Percentiles rank a stretch among this genome's conserved stretches.
Conservation (phyloP, 2,329 filamentous ascomycete genomes). For the Scorias spongiosa region DNA sequence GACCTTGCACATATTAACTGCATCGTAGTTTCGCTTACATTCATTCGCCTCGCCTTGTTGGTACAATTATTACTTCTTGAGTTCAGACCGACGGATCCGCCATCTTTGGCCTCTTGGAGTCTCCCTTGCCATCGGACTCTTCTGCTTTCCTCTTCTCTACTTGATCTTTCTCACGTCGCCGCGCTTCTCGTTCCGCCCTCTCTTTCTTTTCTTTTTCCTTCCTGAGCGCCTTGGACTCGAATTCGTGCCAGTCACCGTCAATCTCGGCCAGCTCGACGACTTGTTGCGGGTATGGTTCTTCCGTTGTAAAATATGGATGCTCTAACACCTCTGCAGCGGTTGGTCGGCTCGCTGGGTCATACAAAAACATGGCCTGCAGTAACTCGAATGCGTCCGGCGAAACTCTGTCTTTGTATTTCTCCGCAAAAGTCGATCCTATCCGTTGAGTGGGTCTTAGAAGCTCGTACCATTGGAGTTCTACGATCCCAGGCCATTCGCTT, state of each 20-base stretch:
- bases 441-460: slow-evolving; percentile 66
- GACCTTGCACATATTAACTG: too few relatives aligned
- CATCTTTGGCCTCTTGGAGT: slow-evolving; percentile 13
- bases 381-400: slow-evolving; percentile 72
- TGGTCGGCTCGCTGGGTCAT: slow-evolving; percentile 72
- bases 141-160: slow-evolving; percentile 19
- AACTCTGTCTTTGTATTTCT: slow-evolving; percentile 65
- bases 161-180: slow-evolving; percentile 29
- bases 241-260: slow-evolving; percentile 95
- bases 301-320: slow-evolving; percentile 75
- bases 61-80: not conserved
- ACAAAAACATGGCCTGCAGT: slow-evolving; percentile 70
- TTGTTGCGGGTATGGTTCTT: slow-evolving; percentile 63
- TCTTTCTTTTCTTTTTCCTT: slow-evolving; percentile 69
- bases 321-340: slow-evolving; percentile 69
- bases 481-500: slow-evolving; percentile 71
- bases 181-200: slow-evolving; percentile 42
- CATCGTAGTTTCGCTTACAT: not conserved
- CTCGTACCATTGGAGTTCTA: slow-evolving; percentile 97
- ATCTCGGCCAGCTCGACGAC: slow-evolving; percentile 69
- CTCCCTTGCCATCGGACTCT: slow-evolving; percentile 8
- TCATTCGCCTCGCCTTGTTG: not conserved
- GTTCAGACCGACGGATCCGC: not conserved
- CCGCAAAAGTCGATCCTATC: slow-evolving; percentile 59
- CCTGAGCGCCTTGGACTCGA: slow-evolving; percentile 86